Evolutionary conservation across 352 stramenopile genomes (phyloP).

Genomic region (Thraustochytrium striatum): DNA sequence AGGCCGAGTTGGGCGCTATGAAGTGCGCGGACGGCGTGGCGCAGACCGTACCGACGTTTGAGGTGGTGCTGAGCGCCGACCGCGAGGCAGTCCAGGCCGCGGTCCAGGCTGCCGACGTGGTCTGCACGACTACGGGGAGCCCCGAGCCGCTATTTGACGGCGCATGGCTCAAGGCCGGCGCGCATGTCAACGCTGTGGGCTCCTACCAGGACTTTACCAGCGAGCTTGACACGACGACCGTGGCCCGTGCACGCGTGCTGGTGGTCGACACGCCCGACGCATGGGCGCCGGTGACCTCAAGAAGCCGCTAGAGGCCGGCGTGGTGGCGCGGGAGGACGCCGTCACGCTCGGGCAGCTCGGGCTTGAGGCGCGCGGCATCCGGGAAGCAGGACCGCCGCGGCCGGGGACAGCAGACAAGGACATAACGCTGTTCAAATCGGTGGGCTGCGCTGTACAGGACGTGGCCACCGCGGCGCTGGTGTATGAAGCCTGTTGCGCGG

Average conservation of each 20-base stretch:
- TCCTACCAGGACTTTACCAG: conserved; percentile 9
- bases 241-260: not conserved
- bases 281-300: conserved; percentile 14
- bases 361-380: too few species aligned
- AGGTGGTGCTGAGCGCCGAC: not conserved
- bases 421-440: conserved; percentile 42
- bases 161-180: not conserved
- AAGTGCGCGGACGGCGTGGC: not conserved
- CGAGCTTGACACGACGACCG: not conserved
- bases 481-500: too few species aligned
- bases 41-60: not conserved
- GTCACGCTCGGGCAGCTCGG: not conserved
- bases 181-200: conserved; percentile 39
- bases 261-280: conserved; percentile 21
- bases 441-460: conserved; percentile 25
- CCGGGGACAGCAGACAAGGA: not conserved
- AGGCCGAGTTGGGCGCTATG: not conserved
- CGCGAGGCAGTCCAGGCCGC: not conserved
- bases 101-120: not conserved
- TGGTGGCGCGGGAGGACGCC: not conserved
- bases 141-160: not conserved
- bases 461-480: conserved; percentile 18
- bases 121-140: conserved; percentile 39
- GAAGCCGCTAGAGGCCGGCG: not conserved
- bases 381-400: not conserved